A percentile compares a stretch with the other conserved stretches of the same genome.
Conservation (phyloP, 2,329 filamentous ascomycete species). For the Alternaria arborescens region DNA sequence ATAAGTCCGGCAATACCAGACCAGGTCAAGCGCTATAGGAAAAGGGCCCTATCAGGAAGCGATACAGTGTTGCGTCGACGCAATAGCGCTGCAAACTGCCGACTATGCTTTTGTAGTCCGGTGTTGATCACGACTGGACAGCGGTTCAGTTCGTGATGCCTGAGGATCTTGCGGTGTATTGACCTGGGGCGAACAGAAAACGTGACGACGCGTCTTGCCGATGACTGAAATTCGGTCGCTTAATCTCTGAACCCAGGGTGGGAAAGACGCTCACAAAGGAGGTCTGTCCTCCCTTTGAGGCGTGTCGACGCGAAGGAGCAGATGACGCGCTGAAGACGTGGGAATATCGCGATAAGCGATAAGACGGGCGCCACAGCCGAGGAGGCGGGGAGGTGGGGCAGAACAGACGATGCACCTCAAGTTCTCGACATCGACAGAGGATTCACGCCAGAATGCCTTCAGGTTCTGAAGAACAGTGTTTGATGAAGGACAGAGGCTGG, state of each 20-base stretch:
- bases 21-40: background rate
- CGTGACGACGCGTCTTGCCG: background rate
- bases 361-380: conserved; percentile 34
- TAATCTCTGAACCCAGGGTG: background rate
- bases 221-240: background rate
- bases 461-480: background rate
- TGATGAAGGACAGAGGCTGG: background rate
- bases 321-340: conserved; percentile 33
- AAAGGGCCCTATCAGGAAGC: background rate
- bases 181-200: background rate
- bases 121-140: background rate
- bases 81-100: background rate
- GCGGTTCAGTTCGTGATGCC: background rate
- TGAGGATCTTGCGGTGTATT: background rate
- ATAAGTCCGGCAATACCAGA: background rate
- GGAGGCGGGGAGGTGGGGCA: conserved; percentile 16
- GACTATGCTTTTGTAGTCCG: background rate
- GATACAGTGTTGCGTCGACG: background rate
- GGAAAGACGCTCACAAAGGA: background rate
- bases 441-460: background rate
- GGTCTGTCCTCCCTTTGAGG: conserved; percentile 18
- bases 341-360: conserved; percentile 31
- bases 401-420: conserved; percentile 9
- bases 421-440: background rate
- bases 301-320: conserved; percentile 16